Percentiles rank a stretch among this genome's conserved stretches.
phyloP scores from a whole-genome alignment of 129 eudicot genomes.

The Kitagawia praeruptora region DNA sequence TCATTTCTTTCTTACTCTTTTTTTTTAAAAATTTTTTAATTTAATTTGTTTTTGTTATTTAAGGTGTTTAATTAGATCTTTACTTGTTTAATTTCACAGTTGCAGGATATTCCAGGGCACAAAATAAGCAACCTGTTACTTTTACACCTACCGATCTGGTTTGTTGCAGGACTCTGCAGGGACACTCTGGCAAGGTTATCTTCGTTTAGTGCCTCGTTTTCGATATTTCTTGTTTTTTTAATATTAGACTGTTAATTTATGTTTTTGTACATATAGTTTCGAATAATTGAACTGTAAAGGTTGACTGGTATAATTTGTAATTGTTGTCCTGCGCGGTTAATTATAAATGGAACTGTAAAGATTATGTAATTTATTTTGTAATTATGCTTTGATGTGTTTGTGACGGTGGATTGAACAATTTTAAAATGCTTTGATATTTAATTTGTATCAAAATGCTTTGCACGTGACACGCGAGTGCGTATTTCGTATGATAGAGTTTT shows the following conservation, averaged over 20 bases:
- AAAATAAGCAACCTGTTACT: conserved; percentile 61
- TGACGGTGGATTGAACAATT: not conserved
- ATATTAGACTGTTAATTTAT: not conserved
- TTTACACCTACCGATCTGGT: conserved; percentile 90
- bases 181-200: conserved; percentile 85
- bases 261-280: not conserved
- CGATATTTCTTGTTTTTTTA: not conserved
- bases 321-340: not conserved
- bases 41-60: not conserved
- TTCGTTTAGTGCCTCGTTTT: not conserved
- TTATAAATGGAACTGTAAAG: too few species aligned
- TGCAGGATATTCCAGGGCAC: conserved; percentile 70
- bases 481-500: not conserved
- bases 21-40: not conserved
- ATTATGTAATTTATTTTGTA: too few species aligned
- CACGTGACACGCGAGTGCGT: too few species aligned
- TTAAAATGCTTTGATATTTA: too few species aligned
- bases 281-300: not conserved
- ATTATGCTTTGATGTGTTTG: not conserved
- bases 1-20: not conserved
- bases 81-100: conserved; percentile 33
- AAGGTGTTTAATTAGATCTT: conserved; percentile 22
- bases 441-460: too few species aligned
- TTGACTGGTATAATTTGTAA: too few species aligned
- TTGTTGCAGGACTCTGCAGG: conserved; percentile 83